Evolutionary conservation across 163 green algal genomes (phyloP).

Genomic region (Dunaliella salina): DNA sequence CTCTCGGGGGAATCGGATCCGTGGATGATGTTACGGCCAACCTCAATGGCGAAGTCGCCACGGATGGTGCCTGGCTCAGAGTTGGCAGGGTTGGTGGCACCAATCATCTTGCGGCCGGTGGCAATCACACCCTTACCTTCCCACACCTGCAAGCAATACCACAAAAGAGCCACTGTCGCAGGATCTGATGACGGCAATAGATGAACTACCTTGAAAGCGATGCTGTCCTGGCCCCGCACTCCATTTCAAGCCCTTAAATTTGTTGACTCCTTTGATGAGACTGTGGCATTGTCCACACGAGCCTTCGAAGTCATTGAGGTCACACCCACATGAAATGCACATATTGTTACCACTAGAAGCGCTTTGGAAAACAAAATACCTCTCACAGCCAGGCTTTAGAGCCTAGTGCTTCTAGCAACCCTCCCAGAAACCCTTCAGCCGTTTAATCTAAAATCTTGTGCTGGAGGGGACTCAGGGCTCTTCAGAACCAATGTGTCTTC

Average conservation of each 20-base stretch:
- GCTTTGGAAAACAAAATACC: no score
- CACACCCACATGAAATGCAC: no score
- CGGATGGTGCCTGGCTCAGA: conserved; percentile 93
- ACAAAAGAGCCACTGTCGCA: not conserved
- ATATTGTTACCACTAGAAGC: no score
- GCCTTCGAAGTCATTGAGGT: conserved; percentile 41
- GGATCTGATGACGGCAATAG: not conserved
- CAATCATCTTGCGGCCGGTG: conserved; percentile 70
- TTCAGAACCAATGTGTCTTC: no score
- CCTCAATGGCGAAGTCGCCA: conserved; percentile 80
- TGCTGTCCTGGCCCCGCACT: not conserved
- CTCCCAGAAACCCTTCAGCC: no score
- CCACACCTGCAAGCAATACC: conserved; percentile 62
- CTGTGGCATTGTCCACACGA: not conserved
- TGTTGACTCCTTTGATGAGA: not conserved
- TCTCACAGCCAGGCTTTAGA: no score
- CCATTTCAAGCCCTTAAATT: not conserved
- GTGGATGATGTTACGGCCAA: conserved; percentile 94
- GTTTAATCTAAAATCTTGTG: no score
- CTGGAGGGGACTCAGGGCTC: no score
- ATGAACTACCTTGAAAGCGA: not conserved
- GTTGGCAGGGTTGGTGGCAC: conserved; percentile 74
- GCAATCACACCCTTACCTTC: conserved; percentile 71
- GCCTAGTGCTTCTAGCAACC: no score
- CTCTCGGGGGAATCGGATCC: conserved; percentile 89